A percentile compares a stretch with the other conserved stretches of the same genome.
Conservation (phyloP, 1,284 basidiomycete species). For the Naganishia albida region DNA sequence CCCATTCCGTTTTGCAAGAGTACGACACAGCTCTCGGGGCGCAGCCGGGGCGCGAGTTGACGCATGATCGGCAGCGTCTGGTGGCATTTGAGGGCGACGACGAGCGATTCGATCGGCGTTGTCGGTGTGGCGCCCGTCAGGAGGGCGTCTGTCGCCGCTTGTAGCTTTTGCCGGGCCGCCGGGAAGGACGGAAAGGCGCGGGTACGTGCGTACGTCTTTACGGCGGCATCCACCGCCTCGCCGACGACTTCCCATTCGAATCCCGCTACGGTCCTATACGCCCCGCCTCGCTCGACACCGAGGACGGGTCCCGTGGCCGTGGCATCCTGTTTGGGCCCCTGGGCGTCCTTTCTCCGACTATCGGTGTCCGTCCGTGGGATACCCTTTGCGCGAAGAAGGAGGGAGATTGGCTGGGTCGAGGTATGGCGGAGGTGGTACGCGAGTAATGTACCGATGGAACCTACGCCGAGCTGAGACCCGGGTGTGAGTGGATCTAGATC, state of each 20-base stretch:
- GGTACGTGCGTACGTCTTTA: neutral
- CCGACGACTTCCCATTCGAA: conserved; percentile 24
- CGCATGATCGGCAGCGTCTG: conserved; percentile 65
- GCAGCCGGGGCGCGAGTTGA: conserved; percentile 66
- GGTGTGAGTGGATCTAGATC: conserved; percentile 2
- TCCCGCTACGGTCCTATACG: neutral
- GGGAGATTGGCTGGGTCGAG: conserved; percentile 7
- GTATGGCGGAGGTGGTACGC: conserved; percentile 70
- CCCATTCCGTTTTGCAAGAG: conserved; percentile 91
- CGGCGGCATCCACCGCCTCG: conserved; percentile 2
- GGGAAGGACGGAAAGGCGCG: neutral
- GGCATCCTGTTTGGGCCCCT: neutral
- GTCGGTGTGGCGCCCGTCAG: conserved; percentile 47
- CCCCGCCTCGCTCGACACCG: conserved; percentile 7
- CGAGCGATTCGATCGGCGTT: conserved; percentile 65
- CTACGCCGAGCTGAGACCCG: conserved; percentile 64
- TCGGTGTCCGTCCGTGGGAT: neutral
- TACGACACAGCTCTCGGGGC: conserved; percentile 74
- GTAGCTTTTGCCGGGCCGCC: neutral
- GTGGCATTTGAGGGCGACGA: conserved; percentile 80
- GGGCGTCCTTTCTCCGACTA: neutral
- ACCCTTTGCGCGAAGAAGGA: conserved; percentile 1
- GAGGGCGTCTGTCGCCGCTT: neutral
- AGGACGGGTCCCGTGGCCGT: conserved; percentile 1
- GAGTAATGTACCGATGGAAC: conserved; percentile 77